Evolutionary conservation across 2,329 filamentous ascomycete genomes (phyloP).

Genomic region (Fusarium sp.): DNA sequence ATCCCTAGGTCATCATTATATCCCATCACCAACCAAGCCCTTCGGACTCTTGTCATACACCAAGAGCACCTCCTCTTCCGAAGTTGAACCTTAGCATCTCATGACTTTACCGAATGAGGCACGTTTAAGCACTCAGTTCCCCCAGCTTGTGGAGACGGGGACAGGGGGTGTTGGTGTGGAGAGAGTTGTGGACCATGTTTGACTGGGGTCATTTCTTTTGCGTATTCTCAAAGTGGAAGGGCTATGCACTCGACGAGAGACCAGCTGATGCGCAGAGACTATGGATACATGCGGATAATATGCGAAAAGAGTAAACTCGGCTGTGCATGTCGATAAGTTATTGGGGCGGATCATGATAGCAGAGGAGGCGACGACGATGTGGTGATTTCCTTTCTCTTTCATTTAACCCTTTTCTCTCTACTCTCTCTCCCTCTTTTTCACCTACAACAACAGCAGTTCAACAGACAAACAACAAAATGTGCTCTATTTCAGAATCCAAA

Average conservation of each 20-base stretch:
- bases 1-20: slow-evolving; percentile 25
- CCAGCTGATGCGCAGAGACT: slow-evolving; percentile 32
- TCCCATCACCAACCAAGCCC: slow-evolving; percentile 2
- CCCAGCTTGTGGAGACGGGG: not conserved
- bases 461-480: slow-evolving; percentile 22
- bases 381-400: not conserved
- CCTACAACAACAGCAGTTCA: too few species aligned
- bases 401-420: not conserved
- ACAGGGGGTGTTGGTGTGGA: slow-evolving; percentile 1
- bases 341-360: slow-evolving; percentile 14
- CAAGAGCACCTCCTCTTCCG: slow-evolving; percentile 7
- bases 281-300: not conserved
- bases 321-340: not conserved
- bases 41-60: not conserved
- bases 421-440: not conserved
- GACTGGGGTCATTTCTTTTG: not conserved
- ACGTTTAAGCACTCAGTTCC: slow-evolving; percentile 5
- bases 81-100: slow-evolving; percentile 23
- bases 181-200: not conserved
- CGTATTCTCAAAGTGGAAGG: slow-evolving; percentile 25
- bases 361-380: slow-evolving; percentile 5
- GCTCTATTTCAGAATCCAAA: slow-evolving; percentile 36
- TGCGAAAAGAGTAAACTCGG: not conserved
- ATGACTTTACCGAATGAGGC: not conserved
- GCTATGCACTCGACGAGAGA: slow-evolving; percentile 22